Conservation (phyloP, 1,284 basidiomycete genomes). For the Leccinum fuscescens region DNA sequence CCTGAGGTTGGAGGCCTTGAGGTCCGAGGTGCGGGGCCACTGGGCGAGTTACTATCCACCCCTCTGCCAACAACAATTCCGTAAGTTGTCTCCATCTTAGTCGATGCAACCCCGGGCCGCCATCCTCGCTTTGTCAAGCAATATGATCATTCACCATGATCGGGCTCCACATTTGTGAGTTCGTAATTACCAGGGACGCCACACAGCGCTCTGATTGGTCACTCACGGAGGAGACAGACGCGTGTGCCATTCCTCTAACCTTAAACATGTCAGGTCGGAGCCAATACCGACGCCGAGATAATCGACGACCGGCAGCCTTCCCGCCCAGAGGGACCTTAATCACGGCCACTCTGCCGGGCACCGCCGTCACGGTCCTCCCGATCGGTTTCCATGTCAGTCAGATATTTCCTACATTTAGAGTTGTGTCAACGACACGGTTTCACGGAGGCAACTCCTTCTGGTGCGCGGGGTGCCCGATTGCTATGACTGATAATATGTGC, state of each 20-base stretch:
- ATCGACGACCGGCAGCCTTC: conserved; percentile 16
- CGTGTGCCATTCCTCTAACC: conserved; percentile 16
- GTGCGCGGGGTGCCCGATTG: conserved; percentile 14
- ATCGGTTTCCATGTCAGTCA: conserved; percentile 22
- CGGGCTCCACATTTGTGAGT: conserved; percentile 20
- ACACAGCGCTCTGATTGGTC: conserved; percentile 23
- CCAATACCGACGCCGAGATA: conserved; percentile 25
- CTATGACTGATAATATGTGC: conserved; percentile 12
- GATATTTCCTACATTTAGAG: conserved; percentile 12
- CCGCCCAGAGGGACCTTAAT: conserved; percentile 15
- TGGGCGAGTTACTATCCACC: conserved; percentile 6
- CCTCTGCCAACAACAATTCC: conserved; percentile 13
- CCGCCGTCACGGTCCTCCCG: conserved; percentile 25
- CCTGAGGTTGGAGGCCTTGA: conserved; percentile 3
- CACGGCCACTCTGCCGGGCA: conserved; percentile 21
- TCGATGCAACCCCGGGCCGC: conserved; percentile 6
- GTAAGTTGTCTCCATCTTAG: conserved; percentile 17
- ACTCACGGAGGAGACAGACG: conserved; percentile 25
- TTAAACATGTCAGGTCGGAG: conserved; percentile 28
- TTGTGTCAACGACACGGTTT: conserved; percentile 18
- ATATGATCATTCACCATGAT: conserved; percentile 23
- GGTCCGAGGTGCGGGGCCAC: conserved; percentile 5
- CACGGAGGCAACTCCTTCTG: conserved; percentile 17
- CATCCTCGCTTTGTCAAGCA: conserved; percentile 16
- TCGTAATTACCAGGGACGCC: conserved; percentile 27